phyloP scores from a whole-genome alignment of 1,284 basidiomycete species.

The Rhodofomes roseus region DNA sequence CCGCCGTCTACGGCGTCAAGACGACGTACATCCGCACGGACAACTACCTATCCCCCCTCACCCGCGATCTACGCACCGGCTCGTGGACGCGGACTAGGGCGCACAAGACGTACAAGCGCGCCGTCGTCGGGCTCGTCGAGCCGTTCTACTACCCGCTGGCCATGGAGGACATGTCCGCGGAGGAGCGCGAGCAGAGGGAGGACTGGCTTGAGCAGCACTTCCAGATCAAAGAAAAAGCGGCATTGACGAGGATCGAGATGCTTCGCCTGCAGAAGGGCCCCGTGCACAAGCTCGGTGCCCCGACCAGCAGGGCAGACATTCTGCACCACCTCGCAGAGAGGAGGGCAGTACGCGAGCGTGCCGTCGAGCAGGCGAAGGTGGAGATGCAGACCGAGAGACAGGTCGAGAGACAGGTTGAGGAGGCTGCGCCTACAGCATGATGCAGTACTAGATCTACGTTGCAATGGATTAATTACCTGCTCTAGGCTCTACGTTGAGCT shows the following conservation, averaged over 20 bases:
- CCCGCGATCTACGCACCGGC: constrained; percentile 27
- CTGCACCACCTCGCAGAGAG: constrained; percentile 47
- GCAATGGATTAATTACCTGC: background rate
- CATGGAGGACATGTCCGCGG: constrained; percentile 66
- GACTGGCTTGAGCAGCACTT: constrained; percentile 60
- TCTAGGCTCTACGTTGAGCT: background rate
- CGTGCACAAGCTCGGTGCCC: constrained; percentile 34
- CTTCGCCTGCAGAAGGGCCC: constrained; percentile 43
- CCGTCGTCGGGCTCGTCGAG: constrained; percentile 83
- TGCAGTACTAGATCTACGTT: background rate
- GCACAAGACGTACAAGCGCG: constrained; percentile 76
- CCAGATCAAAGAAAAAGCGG: constrained; percentile 39
- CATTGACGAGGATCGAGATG: constrained; percentile 40
- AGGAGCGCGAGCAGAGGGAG: constrained; percentile 51
- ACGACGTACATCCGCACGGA: constrained; percentile 93
- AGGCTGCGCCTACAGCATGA: background rate
- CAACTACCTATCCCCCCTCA: constrained; percentile 70
- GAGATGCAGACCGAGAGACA: constrained; percentile 24
- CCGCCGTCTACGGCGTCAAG: constrained; percentile 79
- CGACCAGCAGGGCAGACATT: constrained; percentile 40
- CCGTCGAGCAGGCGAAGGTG: constrained; percentile 41
- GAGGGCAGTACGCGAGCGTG: constrained; percentile 52
- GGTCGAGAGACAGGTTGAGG: background rate
- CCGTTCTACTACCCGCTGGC: constrained; percentile 90
- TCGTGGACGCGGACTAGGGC: constrained; percentile 21